Percentiles rank a stretch among this genome's conserved stretches.
Conservation (phyloP, 2,329 filamentous ascomycete genomes). For the Talaromyces islandicus region DNA sequence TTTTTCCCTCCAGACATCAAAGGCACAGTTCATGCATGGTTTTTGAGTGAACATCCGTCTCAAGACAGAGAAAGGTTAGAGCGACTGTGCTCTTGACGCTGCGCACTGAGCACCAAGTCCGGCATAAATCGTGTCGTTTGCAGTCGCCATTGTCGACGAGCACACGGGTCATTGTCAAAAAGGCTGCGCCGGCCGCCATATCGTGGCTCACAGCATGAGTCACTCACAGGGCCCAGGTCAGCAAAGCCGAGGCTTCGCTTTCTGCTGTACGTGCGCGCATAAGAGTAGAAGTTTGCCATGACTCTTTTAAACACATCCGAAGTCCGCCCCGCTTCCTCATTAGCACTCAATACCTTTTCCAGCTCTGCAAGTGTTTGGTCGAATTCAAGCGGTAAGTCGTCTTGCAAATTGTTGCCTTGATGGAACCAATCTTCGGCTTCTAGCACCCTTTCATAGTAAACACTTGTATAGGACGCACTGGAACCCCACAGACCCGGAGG, state of each 20-base stretch:
- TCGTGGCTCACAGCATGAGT: background rate
- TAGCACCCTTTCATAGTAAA: constrained; percentile 6
- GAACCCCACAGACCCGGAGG: constrained; percentile 3
- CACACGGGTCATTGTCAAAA: background rate
- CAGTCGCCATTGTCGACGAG: background rate
- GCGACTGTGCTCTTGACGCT: background rate
- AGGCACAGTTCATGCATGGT: too few species aligned
- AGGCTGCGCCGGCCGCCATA: background rate
- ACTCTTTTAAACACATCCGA: background rate
- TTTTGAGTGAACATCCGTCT: background rate
- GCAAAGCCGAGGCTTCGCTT: background rate
- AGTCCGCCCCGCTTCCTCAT: background rate
- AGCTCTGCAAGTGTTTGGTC: background rate
- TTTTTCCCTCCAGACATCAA: background rate
- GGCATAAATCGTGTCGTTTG: background rate
- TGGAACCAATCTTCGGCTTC: constrained; percentile 10
- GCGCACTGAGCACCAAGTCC: background rate
- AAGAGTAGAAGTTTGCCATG: background rate
- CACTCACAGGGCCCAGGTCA: background rate
- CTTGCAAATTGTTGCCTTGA: constrained; percentile 1
- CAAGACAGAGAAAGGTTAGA: background rate
- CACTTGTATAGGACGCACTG: background rate
- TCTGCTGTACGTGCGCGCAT: background rate
- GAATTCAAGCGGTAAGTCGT: background rate
- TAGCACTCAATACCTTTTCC: background rate